Evolutionary conservation across 2,329 filamentous ascomycete species (phyloP), one percentile per base, ranked within the genome.

Genomic region (Sarocladium brachiariae): DNA sequence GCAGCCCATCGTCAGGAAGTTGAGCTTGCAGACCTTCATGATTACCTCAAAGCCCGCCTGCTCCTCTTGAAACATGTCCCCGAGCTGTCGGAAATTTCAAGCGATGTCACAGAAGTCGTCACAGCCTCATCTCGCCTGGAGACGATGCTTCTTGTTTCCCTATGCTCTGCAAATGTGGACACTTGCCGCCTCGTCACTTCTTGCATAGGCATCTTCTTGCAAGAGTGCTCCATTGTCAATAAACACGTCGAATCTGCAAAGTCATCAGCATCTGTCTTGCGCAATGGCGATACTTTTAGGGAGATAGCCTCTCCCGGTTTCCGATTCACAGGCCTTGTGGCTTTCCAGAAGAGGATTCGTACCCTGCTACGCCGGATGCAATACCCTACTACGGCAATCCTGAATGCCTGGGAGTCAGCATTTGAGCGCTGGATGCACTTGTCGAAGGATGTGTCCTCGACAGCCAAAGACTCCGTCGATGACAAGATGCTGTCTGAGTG

Each of bases 271-370:
- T 72, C 77, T 0, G 65, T 83, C 13, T 69, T 84, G 41, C 76
- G 79, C 31, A 87, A 87, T 54, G 72, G 73, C 30, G 76, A 81
- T 6, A 68, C 82, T 2, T 86, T 82, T 54, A 67, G 71, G 21
- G 81, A 85, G 54, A 78, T 87, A 49, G 75, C 80, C 1, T 83
- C 81, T 1, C 77, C 75, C 37, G 76, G 74, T 1, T 86, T 86
- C 58, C 73, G 80, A 24, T 83, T 86, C 57, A 86, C 83, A 7
- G 83, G 83, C 1, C 65, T 85, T 7, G 83, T 86, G 10, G 83
- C 83, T 2, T 87, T 87, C 58, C 83, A 87, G 56, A 86, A 85
- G 59, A 74, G 83, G 35, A 73, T 83, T 27, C 75, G 83, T 39
- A 72, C 73, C 11, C 70, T 86, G 27, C 62, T 86, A 19, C 71